Evolutionary conservation across 176 grass and related monocot species (phyloP).

Genomic region (Rhynchospora breviuscula): DNA sequence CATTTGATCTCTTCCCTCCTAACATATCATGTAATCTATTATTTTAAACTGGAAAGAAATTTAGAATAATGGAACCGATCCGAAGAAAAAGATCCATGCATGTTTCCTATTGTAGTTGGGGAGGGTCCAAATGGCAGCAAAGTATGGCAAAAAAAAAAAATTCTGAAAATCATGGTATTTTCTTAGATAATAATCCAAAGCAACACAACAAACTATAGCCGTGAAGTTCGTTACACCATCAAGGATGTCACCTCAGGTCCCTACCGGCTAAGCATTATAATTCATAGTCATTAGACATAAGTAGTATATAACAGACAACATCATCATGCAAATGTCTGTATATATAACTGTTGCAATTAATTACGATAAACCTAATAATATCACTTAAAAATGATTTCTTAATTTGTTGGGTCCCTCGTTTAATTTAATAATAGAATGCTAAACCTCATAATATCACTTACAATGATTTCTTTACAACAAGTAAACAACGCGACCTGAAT

Average conservation of each 20-base stretch:
- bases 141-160: background rate
- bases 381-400: background rate
- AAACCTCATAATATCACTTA: too few species aligned
- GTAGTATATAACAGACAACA: background rate
- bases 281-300: background rate
- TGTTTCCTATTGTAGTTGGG: background rate
- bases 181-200: background rate
- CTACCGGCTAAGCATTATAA: background rate
- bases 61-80: background rate
- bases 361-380: background rate
- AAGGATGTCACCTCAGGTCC: background rate
- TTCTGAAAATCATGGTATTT: background rate
- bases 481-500: background rate
- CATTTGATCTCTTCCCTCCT: background rate
- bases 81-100: background rate
- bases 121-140: background rate
- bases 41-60: background rate
- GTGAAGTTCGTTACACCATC: background rate
- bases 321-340: background rate
- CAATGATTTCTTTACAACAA: background rate
- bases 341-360: background rate
- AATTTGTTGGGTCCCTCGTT: background rate
- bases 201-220: slow-evolving; percentile 6
- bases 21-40: background rate
- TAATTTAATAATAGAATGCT: background rate